Base-by-base conservation (phyloP, 805 yeast species). In the Grigorovia humatica region DNA sequence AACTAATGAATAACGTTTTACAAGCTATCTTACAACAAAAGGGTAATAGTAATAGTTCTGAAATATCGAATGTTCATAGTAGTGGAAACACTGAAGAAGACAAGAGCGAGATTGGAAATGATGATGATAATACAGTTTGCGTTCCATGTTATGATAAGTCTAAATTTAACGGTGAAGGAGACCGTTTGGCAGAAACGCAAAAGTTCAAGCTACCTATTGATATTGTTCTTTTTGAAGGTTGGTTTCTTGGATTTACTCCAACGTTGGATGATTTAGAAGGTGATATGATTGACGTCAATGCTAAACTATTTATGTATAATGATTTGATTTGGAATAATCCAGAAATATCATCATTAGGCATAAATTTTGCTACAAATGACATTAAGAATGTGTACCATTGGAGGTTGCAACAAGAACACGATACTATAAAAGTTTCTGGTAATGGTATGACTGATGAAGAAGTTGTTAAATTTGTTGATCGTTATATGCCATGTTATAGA, bases 401-500 rank as follows among this genome's bases (percentile, higher is more conserved):
- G 98, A 75, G 98, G 54, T 65, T 76, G 4, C 79, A 88, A 62
- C 88, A 82, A 63, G 70, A 67, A 46, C 64, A 61, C 50, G 63
- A 55, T 20, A 52, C 61, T 19, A 57, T 58, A 8, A 30, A 45
- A 17, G 49, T 54, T 9, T 72, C 66, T 23, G 96, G 96, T 0
- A 49, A 59, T 1, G 98, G 98, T 0, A 90, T 93, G 98, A 68
- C 83, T 1, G 93, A 86, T 57, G 73, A 63, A 1, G 76, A 83
- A 58, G 96, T 91, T 5, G 66, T 57, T 9, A 56, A 56, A 18
- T 93, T 93, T 71, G 83, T 91, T 11, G 80, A 83, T 54, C 76
- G 96, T 54, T 91, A 91, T 66, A 84, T 86, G 88, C 96, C 96
- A 1, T 78, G 84, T 41, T 91, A 91, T 60, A 77, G 79, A 55